Base-by-base conservation (phyloP, 768 basidiomycete genomes). In the Mycena venus region DNA sequence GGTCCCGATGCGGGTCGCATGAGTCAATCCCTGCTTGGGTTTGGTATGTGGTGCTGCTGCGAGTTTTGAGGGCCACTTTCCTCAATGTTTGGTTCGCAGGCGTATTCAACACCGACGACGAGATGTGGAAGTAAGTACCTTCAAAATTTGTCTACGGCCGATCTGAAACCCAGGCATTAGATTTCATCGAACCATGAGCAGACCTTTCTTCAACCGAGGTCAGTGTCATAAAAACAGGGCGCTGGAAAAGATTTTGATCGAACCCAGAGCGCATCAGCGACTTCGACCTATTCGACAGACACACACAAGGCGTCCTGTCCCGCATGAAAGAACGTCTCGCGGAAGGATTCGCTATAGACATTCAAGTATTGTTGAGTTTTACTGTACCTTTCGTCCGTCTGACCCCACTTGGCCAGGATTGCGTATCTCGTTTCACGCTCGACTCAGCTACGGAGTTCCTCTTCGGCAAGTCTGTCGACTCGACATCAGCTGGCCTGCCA, bases 171-270 rank as follows among this genome's bases (percentile, higher is more conserved):
- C n/a, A n/a, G n/a, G n/a, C 5, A 17, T 23, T 23, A 73, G 72
- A 36, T 73, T 73, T 25, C 72, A 68, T 31, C 72, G 72, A 29
- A 56, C 12, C 29, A 29, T 73, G 14, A 49, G 36, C 60, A 59
- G 72, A 23, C 72, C 72, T 14, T 68, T 73, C 61, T 73, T 73
- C 34, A 68, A 55, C 19, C 49, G 53, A 67, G 71, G 71, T 73
- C 1, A 1, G 70, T 25, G 12, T n/a, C n/a, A n/a, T n/a, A n/a
- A n/a, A n/a, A n/a, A n/a, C n/a, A n/a, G n/a, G n/a, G n/a, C n/a
- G n/a, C n/a, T n/a, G n/a, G n/a, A n/a, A n/a, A n/a, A n/a, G n/a
- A n/a, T n/a, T n/a, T n/a, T n/a, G n/a, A 19, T 31, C 27, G 10
- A n/a, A 51, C 0, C 17, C 2, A 68, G 72, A 73, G 34, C 72